phyloP scores from a whole-genome alignment of 148 eudicot genomes.

The Arbutus unedo region DNA sequence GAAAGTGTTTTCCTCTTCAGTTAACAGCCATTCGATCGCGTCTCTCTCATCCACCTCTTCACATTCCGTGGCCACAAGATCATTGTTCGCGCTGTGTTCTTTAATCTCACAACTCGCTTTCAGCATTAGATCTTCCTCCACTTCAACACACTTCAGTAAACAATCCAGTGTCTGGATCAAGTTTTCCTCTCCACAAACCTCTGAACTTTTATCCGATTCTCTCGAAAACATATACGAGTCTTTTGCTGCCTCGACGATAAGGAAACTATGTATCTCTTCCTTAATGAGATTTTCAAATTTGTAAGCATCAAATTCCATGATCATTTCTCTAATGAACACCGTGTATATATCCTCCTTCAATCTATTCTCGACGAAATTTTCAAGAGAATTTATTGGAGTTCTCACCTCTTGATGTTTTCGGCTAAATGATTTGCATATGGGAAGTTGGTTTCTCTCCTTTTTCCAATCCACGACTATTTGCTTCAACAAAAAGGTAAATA shows the following conservation, averaged over 20 bases:
- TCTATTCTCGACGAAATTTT: conserved; percentile 7
- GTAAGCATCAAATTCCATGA: conserved; percentile 24
- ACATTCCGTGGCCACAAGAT: conserved; percentile 7
- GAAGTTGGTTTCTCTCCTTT: conserved; percentile 3
- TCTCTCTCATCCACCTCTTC: conserved; percentile 23
- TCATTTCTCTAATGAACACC: conserved; percentile 33
- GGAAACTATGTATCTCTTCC: conserved; percentile 28
- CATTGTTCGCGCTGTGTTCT: conserved; percentile 22
- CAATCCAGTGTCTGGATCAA: conserved; percentile 29
- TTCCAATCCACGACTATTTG: conserved; percentile 17
- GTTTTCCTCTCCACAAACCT: conserved; percentile 15
- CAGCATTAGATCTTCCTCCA: conserved; percentile 34
- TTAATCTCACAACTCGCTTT: conserved; percentile 23
- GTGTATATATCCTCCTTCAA: conserved; percentile 30
- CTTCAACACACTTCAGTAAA: conserved; percentile 19
- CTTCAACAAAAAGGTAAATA: background rate
- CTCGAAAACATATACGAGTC: conserved; percentile 9
- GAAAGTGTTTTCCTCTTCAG: conserved; percentile 32
- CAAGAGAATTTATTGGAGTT: background rate
- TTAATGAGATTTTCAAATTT: conserved; percentile 25
- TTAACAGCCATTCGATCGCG: conserved; percentile 17
- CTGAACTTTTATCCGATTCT: background rate
- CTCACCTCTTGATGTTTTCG: background rate
- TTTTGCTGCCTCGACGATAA: conserved; percentile 28
- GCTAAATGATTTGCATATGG: conserved; percentile 10